Conservation (phyloP, 129 eudicot species). For the Lonicera japonica region DNA sequence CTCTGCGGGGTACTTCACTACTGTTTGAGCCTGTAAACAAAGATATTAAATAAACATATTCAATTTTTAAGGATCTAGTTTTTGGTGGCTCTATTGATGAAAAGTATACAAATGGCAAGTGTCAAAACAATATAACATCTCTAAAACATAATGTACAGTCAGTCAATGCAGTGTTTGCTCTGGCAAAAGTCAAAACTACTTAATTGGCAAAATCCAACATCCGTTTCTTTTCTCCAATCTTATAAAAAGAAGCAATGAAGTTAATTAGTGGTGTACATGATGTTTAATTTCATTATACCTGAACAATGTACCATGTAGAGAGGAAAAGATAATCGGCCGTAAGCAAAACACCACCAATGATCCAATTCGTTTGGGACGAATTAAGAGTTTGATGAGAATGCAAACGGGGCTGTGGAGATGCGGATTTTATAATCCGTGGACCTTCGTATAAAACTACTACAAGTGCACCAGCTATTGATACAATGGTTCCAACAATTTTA, state of each 20-base stretch:
- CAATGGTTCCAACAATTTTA: constrained; percentile 12
- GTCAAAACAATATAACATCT: too few relatives aligned
- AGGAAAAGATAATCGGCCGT: not conserved
- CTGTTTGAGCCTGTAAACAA: not conserved
- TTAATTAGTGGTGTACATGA: too few relatives aligned
- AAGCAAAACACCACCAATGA: constrained; percentile 11
- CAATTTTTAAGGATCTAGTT: not conserved
- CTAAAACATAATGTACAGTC: too few relatives aligned
- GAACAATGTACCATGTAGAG: constrained; percentile 5
- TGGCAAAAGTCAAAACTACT: too few relatives aligned
- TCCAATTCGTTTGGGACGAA: constrained; percentile 11
- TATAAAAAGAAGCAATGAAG: too few relatives aligned
- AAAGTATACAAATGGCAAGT: not conserved
- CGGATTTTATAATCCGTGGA: not conserved
- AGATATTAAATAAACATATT: not conserved
- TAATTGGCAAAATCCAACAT: too few relatives aligned
- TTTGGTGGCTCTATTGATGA: not conserved
- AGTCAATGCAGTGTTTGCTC: too few relatives aligned
- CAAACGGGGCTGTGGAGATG: not conserved
- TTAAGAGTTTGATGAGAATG: not conserved
- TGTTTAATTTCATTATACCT: not conserved
- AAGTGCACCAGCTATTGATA: constrained; percentile 23
- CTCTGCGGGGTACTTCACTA: constrained; percentile 2
- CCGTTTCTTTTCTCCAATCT: too few relatives aligned
- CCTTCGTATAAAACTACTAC: constrained; percentile 17